These are phyloP conservation scores for Ceratobasidium sp. DNA, from an alignment of 1,284 basidiomycete genomes.

Conservation along the genomic window DNA sequence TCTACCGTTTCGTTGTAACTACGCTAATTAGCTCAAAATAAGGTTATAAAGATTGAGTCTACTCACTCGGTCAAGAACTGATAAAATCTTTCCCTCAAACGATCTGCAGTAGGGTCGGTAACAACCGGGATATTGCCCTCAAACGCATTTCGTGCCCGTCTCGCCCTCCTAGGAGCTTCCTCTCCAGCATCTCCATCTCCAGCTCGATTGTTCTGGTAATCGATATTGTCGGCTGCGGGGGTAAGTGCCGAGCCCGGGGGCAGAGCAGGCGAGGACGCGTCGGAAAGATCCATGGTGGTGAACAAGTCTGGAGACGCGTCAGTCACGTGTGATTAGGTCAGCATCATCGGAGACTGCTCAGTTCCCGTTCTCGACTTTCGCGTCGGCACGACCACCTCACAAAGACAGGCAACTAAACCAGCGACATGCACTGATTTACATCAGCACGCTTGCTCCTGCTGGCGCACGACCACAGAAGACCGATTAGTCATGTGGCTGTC, in stretches of 20 bases:
- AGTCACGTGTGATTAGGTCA: conserved; percentile 23
- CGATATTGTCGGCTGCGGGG: conserved; percentile 22
- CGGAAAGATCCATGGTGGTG: conserved; percentile 38
- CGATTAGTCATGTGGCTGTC: too few species aligned
- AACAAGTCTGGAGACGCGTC: conserved; percentile 29
- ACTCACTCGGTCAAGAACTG: conserved; percentile 44
- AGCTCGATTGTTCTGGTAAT: neutral
- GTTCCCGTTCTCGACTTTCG: too few species aligned
- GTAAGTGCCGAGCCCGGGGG: conserved; percentile 13
- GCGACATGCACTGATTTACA: too few species aligned
- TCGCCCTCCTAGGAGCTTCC: conserved; percentile 12
- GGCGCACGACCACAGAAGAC: too few species aligned
- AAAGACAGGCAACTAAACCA: too few species aligned
- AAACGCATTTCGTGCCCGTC: conserved; percentile 40
- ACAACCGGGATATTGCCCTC: conserved; percentile 42
- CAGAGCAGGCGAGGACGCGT: conserved; percentile 16
- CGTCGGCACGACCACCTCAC: too few species aligned
- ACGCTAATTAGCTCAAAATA: neutral
- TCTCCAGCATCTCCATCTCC: conserved; percentile 14
- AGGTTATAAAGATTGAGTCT: neutral
- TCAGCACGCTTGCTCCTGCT: too few species aligned
- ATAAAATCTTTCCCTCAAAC: conserved; percentile 29
- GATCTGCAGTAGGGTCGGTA: conserved; percentile 36
- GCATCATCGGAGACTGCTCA: too few species aligned
- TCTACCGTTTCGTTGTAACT: conserved; percentile 48